phyloP scores from a whole-genome alignment of 768 basidiomycete species.

The Hygrocybe coccinea region DNA sequence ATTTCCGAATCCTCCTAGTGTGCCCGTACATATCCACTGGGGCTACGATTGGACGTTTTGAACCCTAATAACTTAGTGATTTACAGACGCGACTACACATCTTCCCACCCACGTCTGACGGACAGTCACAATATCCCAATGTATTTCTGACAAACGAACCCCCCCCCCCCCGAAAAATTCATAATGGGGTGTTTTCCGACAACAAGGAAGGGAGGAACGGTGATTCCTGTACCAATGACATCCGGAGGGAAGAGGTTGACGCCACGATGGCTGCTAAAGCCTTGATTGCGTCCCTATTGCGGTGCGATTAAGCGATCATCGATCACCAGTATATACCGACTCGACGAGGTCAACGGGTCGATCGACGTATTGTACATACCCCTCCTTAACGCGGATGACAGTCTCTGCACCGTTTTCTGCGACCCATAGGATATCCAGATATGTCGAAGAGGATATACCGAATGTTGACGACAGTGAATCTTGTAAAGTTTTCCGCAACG shows the following conservation, averaged over 20 bases:
- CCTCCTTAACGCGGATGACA: conserved; percentile 39
- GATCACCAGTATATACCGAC: too few relatives aligned
- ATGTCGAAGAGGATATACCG: conserved; percentile 48
- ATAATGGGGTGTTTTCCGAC: conserved; percentile 1
- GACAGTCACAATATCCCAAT: neutral
- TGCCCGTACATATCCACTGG: too few relatives aligned
- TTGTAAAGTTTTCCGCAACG: conserved; percentile 51
- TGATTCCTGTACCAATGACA: conserved; percentile 37
- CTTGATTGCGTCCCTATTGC: conserved; percentile 32
- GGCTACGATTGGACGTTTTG: too few relatives aligned
- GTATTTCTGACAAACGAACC: neutral
- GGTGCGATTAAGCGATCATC: neutral
- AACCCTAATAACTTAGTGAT: too few relatives aligned
- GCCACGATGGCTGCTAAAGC: conserved; percentile 33
- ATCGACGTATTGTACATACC: conserved; percentile 33
- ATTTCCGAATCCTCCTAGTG: too few relatives aligned
- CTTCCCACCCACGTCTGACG: neutral
- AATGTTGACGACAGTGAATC: conserved; percentile 52
- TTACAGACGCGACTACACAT: neutral
- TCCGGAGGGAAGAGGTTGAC: conserved; percentile 27
- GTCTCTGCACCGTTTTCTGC: conserved; percentile 36
- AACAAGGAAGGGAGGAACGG: conserved; percentile 40
- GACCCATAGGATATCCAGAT: conserved; percentile 59
- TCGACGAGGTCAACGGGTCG: too few relatives aligned
- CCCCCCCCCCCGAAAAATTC: neutral